Evolutionary conservation across 257 asterid genomes (phyloP).

Genomic region (Solanum verrucosum): DNA sequence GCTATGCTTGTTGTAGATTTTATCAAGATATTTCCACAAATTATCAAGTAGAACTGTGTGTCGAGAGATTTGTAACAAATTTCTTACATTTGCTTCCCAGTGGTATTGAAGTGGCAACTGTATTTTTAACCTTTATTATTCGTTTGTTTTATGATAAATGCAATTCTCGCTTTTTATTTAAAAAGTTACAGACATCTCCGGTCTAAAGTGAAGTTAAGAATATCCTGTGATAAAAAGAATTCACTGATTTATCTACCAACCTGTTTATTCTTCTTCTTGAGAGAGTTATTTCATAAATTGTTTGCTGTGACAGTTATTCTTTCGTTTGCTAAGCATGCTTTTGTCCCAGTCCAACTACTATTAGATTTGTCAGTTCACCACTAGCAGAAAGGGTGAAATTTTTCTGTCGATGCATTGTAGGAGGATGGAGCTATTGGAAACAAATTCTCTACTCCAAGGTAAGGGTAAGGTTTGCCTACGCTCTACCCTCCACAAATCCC

Average conservation of each 20-base stretch:
- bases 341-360: not conserved
- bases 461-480: not conserved
- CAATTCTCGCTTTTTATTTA: not conserved
- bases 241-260: not conserved
- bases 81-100: not conserved
- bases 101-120: not conserved
- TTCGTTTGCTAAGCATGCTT: not conserved
- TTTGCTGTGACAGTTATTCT: not conserved
- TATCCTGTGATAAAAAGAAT: not conserved
- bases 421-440: not conserved
- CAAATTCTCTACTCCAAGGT: not conserved
- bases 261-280: not conserved
- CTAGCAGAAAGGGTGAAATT: not conserved
- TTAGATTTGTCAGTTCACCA: not conserved
- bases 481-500: not conserved
- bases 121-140: not conserved
- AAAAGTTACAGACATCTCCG: not conserved
- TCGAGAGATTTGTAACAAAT: not conserved
- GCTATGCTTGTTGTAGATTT: not conserved
- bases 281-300: not conserved
- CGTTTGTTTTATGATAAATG: not conserved
- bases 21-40: not conserved
- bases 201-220: not conserved
- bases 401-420: not conserved
- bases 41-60: not conserved